phyloP scores from a whole-genome alignment of 495 filamentous ascomycete genomes.

The Cercophora scortea region DNA sequence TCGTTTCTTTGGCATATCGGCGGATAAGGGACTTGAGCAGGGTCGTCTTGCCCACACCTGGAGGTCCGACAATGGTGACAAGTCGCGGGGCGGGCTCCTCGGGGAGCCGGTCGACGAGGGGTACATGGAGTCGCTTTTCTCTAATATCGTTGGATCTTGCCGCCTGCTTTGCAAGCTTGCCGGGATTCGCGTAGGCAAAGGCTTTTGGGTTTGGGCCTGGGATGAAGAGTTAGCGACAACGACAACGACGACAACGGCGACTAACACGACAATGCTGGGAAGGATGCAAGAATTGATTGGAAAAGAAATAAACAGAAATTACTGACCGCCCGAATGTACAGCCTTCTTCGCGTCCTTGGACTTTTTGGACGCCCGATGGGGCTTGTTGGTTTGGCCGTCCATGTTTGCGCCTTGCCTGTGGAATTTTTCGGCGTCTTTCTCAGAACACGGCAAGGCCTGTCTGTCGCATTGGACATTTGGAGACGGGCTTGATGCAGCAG shows the following conservation, averaged over 20 bases:
- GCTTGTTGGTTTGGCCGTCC: slow-evolving; percentile 78
- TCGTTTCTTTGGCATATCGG: slow-evolving; percentile 90
- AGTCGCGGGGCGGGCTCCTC: slow-evolving; percentile 92
- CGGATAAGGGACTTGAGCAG: slow-evolving; percentile 88
- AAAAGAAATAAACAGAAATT: neutral
- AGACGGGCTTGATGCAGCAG: slow-evolving; percentile 1
- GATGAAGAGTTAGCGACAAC: neutral
- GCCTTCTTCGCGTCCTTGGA: slow-evolving; percentile 88
- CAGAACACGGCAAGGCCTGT: too few relatives aligned
- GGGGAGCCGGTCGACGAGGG: slow-evolving; percentile 86
- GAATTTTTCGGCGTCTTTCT: neutral
- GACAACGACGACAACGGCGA: too few relatives aligned
- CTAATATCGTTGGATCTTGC: slow-evolving; percentile 90
- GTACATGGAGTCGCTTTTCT: slow-evolving; percentile 93
- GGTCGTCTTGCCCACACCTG: slow-evolving; percentile 61
- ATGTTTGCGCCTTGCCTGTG: slow-evolving; percentile 34
- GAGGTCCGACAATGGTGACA: slow-evolving; percentile 86
- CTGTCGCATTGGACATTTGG: neutral
- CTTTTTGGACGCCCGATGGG: slow-evolving; percentile 77
- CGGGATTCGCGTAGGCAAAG: slow-evolving; percentile 79
- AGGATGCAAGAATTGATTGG: neutral
- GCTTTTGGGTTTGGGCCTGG: slow-evolving; percentile 82
- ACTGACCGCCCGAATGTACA: slow-evolving; percentile 26
- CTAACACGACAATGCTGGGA: too few relatives aligned
- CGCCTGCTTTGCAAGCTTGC: slow-evolving; percentile 73